A percentile compares a stretch with the other conserved stretches of the same genome.
Conservation (phyloP, 108 stramenopile species). For the Mediolabrus comicus region DNA sequence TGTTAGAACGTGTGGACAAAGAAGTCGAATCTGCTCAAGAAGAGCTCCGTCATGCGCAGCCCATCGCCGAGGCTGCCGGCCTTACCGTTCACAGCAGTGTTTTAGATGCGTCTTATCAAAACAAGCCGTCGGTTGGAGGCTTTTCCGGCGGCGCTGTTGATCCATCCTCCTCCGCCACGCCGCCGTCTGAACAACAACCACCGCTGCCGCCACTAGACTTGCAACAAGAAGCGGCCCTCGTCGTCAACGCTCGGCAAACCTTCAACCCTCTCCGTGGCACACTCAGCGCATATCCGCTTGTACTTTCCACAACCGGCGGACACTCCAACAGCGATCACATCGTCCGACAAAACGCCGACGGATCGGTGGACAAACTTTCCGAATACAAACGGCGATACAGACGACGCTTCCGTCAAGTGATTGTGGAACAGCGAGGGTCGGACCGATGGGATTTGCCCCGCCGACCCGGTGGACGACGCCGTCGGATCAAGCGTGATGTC, state of each 20-base stretch:
- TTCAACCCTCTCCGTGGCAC: conserved; percentile 43
- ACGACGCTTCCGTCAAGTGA: conserved; percentile 49
- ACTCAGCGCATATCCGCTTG: conserved; percentile 36
- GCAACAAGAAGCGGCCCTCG: conserved; percentile 28
- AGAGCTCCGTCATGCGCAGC: conserved; percentile 48
- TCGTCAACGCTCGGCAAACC: conserved; percentile 24
- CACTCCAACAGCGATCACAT: conserved; percentile 85
- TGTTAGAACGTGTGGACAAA: conserved; percentile 28
- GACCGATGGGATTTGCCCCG: conserved; percentile 84
- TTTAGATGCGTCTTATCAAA: conserved; percentile 19
- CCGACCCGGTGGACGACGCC: conserved; percentile 70
- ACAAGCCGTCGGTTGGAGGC: neutral
- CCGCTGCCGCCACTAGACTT: neutral
- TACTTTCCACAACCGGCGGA: conserved; percentile 67
- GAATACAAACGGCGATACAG: conserved; percentile 65
- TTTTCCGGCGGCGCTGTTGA: neutral
- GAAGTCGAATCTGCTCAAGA: conserved; percentile 32
- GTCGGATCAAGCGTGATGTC: conserved; percentile 68
- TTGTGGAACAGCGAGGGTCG: conserved; percentile 54
- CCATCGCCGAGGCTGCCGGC: conserved; percentile 47
- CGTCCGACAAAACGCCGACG: conserved; percentile 53
- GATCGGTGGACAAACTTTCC: conserved; percentile 58
- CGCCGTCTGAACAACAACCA: neutral
- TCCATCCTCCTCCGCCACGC: neutral
- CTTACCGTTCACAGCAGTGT: conserved; percentile 52